Conservation (phyloP, 495 filamentous ascomycete genomes). For the Penicillium herquei region DNA sequence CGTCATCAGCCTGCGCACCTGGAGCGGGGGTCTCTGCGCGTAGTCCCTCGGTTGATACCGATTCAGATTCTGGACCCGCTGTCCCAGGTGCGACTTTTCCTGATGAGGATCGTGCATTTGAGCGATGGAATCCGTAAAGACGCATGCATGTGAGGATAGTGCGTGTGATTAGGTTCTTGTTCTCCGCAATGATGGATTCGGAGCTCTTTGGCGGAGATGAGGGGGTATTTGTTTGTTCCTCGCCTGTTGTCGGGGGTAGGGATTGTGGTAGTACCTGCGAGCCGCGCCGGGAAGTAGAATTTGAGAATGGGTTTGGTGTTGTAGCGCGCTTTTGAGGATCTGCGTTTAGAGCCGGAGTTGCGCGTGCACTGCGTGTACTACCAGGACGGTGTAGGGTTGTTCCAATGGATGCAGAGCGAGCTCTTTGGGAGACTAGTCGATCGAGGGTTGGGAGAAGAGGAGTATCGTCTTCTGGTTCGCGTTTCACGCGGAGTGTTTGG, state of each 20-base stretch:
- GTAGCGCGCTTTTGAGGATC: conserved; percentile 25
- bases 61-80: conserved; percentile 20
- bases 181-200: conserved; percentile 39
- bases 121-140: conserved; percentile 58
- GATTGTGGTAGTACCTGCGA: conserved; percentile 17
- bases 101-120: conserved; percentile 25
- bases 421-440: conserved; percentile 30
- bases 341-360: conserved; percentile 5
- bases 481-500: conserved; percentile 37
- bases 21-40: conserved; percentile 25
- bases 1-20: conserved; percentile 39
- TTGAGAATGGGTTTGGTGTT: conserved; percentile 31
- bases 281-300: conserved; percentile 15
- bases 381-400: conserved; percentile 28
- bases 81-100: conserved; percentile 14
- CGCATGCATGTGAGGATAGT: conserved; percentile 63
- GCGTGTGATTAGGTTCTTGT: conserved; percentile 43
- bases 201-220: conserved; percentile 27
- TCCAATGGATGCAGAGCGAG: conserved; percentile 40
- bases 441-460: conserved; percentile 33
- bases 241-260: conserved; percentile 16
- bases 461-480: conserved; percentile 37
- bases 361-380: conserved; percentile 18
- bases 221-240: conserved; percentile 15
- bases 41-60: conserved; percentile 10